Evolutionary conservation across 2,329 filamentous ascomycete genomes (phyloP), one percentile per base, ranked within the genome.

Genomic region (Xylariaceae sp.): DNA sequence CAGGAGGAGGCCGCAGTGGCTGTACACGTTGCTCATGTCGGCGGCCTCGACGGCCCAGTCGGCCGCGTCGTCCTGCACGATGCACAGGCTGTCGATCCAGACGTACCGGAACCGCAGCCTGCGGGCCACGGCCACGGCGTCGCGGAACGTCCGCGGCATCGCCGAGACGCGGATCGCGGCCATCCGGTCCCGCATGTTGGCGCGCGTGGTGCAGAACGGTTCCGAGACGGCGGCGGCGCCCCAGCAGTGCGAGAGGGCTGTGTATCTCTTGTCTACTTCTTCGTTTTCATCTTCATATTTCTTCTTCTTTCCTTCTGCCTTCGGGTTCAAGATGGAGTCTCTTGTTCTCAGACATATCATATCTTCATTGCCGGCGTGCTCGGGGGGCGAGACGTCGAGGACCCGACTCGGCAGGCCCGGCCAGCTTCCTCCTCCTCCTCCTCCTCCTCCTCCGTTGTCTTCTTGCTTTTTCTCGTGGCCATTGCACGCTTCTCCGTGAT

Each of bases 201-300:
- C 19, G 14, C 9, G 5, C 3, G 34, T 27, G 14, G 34, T 36
- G 34, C 19, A 28, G 14, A 26, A 36, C 3, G 34, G 34, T n/a
- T n/a, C n/a, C n/a, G n/a, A n/a, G 12, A 4, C 11, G 5, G 5
- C 12, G 8, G 12, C 12, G 14, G 15, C 16, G n/a, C 21, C 34
- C 34, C 34, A 36, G 21, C 34, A 27, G 21, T 36, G 34, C 6
- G 19, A 27, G 5, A 36, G n/a, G 4, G 34, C 34, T 7, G 29
- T 24, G 14, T 27, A 36, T 4, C 17, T 17, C 17, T 12, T 9
- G 21, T 34, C 19, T 17, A 9, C 17, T 8, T 5, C n/a, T n/a
- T n/a, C n/a, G n/a, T n/a, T n/a, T n/a, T n/a, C n/a, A n/a, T n/a
- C n/a, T n/a, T n/a, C n/a, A n/a, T n/a, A n/a, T n/a, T n/a, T n/a